Base-by-base conservation (phyloP, 345 rosid genomes). In the Psidium friedrichsthalianum region DNA sequence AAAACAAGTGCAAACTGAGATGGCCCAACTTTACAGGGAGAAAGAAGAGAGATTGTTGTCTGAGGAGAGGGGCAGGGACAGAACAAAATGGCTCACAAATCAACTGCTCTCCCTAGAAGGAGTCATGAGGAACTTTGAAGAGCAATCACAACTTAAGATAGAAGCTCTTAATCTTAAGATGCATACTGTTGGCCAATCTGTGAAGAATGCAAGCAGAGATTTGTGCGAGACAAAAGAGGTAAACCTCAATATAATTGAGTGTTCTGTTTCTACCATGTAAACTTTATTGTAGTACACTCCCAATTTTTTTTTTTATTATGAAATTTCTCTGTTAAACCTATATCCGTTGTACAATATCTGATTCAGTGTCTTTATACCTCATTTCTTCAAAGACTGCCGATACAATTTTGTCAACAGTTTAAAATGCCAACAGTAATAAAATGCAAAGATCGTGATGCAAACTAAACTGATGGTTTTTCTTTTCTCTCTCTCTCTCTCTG, bases 1-100 rank as follows among this genome's bases (percentile, higher is more conserved):
- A 87, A 91, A 93, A 87, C 95, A 94, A 83, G 93, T 95, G 86
- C 93, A 92, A 87, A 83, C 86, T 90, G 96, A 95, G 88, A 93
- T 96, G 94, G 88, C 85, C 86, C 93, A 85, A 87, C 87, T 95
- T 84, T 91, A 85, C 53, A 83, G 84, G 8, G 96, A 93, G 93
- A 95, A 94, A 89, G 94, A 93, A 90, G 93, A 91, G 87, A 90
- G 91, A 85, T 36, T 69, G 90, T 83, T 90, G 74, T 89, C 94
- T 58, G 93, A 94, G 90, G 88, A 94, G 88, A 91, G 86, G 82
- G 91, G 90, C 86, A 90, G 87, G 84, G 91, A 92, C 87, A 90
- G 85, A 87, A 87, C 94, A 86, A 90, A 90, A 80, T 84, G 86
- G 88, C 90, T 95, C 56, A 61, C 86, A 82, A 88, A 87, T 76